Evolutionary conservation across 192 early-diverging fungal genomes (phyloP), one percentile per base, ranked within the genome.

Genomic region (Mortierella antarctica): DNA sequence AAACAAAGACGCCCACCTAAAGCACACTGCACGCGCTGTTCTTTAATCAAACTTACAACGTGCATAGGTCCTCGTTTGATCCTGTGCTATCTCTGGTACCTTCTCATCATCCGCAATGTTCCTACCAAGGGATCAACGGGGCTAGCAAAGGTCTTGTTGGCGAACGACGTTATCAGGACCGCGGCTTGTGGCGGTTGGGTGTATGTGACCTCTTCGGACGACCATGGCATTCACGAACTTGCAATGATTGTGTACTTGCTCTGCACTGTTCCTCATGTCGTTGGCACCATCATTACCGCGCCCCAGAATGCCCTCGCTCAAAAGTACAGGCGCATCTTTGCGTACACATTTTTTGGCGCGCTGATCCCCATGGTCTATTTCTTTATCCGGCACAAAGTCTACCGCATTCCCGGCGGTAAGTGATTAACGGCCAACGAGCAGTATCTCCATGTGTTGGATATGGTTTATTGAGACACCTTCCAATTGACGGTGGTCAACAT

Each of bases 151-250:
- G 67, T 80, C 23, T 65, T 80, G 17, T 72, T 71, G 20, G 58
- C 48, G 7, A 80, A 80, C 61, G 88, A 87, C 42, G 21, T 87
- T 17, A 55, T 93, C 70, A 91, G 94, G 64, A 92, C 94, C n/a
- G 81, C 90, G n/a, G 87, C 92, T 7, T 93, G 92, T 55, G 94
- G 92, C 50, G 93, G 94, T 21, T 95, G 94, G 94, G 91, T 92
- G 4, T 95, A 95, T 70, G 87, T 95, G 67, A 95, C 92, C 6
- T 93, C 91, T 0, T 87, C 91, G 21, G 94, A 95, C 65, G 92
- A 95, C 78, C 94, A 93, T 76, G 83, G 86, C 21, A 86, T 89
- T 21, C 94, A 95, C 69, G 94, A 95, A 53, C 84, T 95, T 62
- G 90, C 91, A 74, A 95, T 95, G 94, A 88, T 92, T 13, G 47